Percentiles rank a stretch among this genome's conserved stretches.
Evolutionary conservation across 805 yeast species (phyloP).

Genomic region (Saccharomycopsis schoenii): DNA sequence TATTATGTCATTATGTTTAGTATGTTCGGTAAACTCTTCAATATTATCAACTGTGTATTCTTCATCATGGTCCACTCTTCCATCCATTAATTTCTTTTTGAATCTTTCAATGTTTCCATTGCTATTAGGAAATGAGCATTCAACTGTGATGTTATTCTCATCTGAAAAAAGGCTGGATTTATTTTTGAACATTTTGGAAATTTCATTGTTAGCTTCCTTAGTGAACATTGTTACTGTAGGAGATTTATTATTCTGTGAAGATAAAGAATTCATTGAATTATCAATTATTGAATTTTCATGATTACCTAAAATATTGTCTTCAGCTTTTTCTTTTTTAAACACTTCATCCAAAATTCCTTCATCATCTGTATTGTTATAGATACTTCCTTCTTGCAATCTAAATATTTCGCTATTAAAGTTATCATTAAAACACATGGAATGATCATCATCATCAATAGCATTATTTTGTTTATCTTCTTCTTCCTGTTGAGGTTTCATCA

Average conservation of each 20-base stretch:
- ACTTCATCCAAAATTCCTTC: constrained; percentile 5
- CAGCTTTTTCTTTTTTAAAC: neutral
- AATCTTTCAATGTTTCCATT: neutral
- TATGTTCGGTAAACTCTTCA: constrained; percentile 29
- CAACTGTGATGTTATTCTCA: neutral
- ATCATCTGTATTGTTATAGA: neutral
- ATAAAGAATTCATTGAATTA: neutral
- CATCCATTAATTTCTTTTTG: neutral
- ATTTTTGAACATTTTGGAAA: constrained; percentile 55
- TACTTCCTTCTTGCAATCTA: neutral
- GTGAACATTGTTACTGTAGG: constrained; percentile 73
- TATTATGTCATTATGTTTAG: constrained; percentile 1
- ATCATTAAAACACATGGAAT: neutral
- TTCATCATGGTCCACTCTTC: neutral
- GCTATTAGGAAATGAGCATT: constrained; percentile 20
- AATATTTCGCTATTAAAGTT: neutral
- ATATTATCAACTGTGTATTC: constrained; percentile 22
- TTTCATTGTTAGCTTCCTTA: constrained; percentile 64
- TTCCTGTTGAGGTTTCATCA: constrained; percentile 2
- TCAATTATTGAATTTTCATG: neutral
- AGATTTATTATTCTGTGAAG: constrained; percentile 24
- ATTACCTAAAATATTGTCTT: neutral
- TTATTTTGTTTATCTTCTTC: constrained; percentile 16
- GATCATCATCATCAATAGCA: neutral
- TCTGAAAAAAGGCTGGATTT: constrained; percentile 27